phyloP scores from a whole-genome alignment of 2,329 filamentous ascomycete species.

The Curvularia sp. region DNA sequence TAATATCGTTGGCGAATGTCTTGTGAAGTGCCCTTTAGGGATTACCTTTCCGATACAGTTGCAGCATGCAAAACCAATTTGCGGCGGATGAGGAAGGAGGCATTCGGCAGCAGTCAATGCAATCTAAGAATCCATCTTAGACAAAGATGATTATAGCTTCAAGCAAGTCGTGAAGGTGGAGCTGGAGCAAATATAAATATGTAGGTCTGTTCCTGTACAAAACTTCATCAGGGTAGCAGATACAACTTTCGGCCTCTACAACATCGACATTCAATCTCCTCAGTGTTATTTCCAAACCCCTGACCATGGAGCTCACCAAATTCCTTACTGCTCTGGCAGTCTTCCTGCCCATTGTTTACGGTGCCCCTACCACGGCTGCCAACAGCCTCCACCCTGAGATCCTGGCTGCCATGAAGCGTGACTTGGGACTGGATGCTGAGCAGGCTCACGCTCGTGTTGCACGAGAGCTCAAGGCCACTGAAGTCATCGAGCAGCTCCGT shows the following conservation, averaged over 20 bases:
- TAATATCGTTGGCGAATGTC: constrained; percentile 8
- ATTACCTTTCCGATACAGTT: constrained; percentile 22
- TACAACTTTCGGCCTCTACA: constrained; percentile 25
- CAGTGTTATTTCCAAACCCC: constrained; percentile 31
- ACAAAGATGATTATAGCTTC: not conserved
- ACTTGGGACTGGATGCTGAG: constrained; percentile 52
- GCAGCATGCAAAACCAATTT: constrained; percentile 13
- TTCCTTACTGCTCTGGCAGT: constrained; percentile 52
- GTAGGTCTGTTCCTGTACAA: constrained; percentile 13
- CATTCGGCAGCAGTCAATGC: constrained; percentile 9
- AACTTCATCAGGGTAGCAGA: constrained; percentile 24
- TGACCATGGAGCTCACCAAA: constrained; percentile 51
- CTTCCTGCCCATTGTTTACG: constrained; percentile 53
- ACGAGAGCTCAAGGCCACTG: constrained; percentile 48
- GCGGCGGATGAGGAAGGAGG: constrained; percentile 31
- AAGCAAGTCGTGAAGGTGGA: constrained; percentile 11
- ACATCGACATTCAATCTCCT: constrained; percentile 29
- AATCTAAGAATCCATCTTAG: constrained; percentile 15
- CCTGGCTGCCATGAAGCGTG: constrained; percentile 55
- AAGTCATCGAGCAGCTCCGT: constrained; percentile 50
- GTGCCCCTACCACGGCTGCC: constrained; percentile 49
- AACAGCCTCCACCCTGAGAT: constrained; percentile 52
- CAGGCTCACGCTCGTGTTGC: constrained; percentile 52
- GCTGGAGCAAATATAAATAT: constrained; percentile 31
- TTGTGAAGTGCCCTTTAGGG: constrained; percentile 17